These are phyloP conservation scores for Whalleya microplaca DNA, from an alignment of 2,329 filamentous ascomycete species.

Conservation along the genomic window DNA sequence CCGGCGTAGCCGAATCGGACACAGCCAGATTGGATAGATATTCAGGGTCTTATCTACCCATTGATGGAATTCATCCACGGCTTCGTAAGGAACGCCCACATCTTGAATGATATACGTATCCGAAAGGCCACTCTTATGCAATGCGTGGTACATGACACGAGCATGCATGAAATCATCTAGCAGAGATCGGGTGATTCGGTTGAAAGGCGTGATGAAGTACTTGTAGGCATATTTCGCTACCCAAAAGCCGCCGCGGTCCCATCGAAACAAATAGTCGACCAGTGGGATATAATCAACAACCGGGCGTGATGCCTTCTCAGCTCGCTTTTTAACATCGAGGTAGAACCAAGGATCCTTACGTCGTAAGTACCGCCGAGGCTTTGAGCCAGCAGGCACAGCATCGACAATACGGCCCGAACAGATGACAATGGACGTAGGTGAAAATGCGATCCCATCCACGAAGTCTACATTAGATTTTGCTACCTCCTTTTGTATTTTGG, in stretches of 20 bases:
- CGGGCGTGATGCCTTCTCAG: slow-evolving; percentile 32
- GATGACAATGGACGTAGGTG: slow-evolving; percentile 57
- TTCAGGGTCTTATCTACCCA: slow-evolving; percentile 51
- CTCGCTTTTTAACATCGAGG: slow-evolving; percentile 60
- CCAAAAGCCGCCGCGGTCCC: slow-evolving; percentile 73
- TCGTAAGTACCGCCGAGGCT: slow-evolving; percentile 55
- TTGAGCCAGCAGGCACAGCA: slow-evolving; percentile 40
- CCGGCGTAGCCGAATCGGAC: slow-evolving; percentile 52
- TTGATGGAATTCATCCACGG: slow-evolving; percentile 47
- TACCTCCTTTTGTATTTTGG: slow-evolving; percentile 50
- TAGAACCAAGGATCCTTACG: slow-evolving; percentile 74
- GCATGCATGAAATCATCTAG: slow-evolving; percentile 67
- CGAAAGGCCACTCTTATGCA: slow-evolving; percentile 64
- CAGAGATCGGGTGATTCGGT: slow-evolving; percentile 62
- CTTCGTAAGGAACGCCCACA: slow-evolving; percentile 54
- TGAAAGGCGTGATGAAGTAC: slow-evolving; percentile 70
- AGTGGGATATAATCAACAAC: slow-evolving; percentile 61
- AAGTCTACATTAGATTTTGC: slow-evolving; percentile 57
- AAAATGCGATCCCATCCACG: slow-evolving; percentile 71
- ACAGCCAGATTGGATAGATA: slow-evolving; percentile 62
- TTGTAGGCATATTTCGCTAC: slow-evolving; percentile 63
- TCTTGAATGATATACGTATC: slow-evolving; percentile 69
- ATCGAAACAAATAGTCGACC: slow-evolving; percentile 71
- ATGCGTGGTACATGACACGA: slow-evolving; percentile 66
- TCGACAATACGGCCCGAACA: slow-evolving; percentile 64